Percentiles rank a stretch among this genome's conserved stretches.
phyloP scores from a whole-genome alignment of 371 early-diverging fungal genomes.

The Coelomomyces lativittatus region DNA sequence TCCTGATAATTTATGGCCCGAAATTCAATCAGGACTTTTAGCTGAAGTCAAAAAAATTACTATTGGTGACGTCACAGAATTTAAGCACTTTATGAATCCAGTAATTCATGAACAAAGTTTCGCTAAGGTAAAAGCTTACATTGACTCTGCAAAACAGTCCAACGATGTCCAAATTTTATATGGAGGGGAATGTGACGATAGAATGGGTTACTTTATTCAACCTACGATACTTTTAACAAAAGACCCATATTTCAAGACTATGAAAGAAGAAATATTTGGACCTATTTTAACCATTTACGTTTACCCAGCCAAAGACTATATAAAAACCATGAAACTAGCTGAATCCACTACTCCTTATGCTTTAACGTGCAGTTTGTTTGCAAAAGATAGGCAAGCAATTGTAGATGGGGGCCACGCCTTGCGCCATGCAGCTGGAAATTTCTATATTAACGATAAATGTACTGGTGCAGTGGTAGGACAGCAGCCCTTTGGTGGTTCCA shows the following conservation, averaged over 20 bases:
- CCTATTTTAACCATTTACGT: conserved; percentile 88
- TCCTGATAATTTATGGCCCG: conserved; percentile 59
- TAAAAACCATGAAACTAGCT: conserved; percentile 47
- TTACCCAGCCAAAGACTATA: conserved; percentile 66
- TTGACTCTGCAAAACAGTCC: conserved; percentile 52
- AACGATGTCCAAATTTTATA: conserved; percentile 49
- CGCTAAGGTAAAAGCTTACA: conserved; percentile 74
- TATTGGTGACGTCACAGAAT: conserved; percentile 62
- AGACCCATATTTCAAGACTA: conserved; percentile 64
- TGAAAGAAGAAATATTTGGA: conserved; percentile 91
- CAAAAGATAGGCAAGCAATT: conserved; percentile 62
- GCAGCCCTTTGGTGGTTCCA: conserved; percentile 91
- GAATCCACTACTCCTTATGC: conserved; percentile 68
- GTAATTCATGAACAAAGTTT: conserved; percentile 83
- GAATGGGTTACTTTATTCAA: conserved; percentile 71
- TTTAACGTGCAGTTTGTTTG: conserved; percentile 75
- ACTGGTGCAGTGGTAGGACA: conserved; percentile 96
- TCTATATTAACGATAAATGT: conserved; percentile 95
- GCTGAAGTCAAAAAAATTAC: conserved; percentile 55
- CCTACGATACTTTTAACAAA: conserved; percentile 81
- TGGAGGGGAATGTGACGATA: conserved; percentile 64
- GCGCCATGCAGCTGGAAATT: conserved; percentile 85
- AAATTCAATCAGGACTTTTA: conserved; percentile 50
- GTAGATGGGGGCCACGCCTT: conserved; percentile 53
- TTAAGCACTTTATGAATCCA: conserved; percentile 55